Evolutionary conservation across 2,329 filamentous ascomycete genomes (phyloP).

Genomic region (Lasiodiplodia hormozganensis): DNA sequence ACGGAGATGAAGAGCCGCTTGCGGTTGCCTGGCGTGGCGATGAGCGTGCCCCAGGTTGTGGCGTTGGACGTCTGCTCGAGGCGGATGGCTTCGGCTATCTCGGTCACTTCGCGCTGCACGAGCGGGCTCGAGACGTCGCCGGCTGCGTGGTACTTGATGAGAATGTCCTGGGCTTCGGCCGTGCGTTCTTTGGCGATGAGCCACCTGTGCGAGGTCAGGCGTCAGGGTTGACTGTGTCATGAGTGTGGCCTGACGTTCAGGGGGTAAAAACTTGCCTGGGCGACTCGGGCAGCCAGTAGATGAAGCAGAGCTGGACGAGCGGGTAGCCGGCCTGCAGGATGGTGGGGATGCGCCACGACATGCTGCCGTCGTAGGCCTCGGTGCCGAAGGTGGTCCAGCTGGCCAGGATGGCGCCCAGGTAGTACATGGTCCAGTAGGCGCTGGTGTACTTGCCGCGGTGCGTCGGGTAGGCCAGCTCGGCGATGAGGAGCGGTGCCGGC

Average conservation of each 20-base stretch:
- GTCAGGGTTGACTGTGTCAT: background rate
- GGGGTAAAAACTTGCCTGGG: conserved; percentile 60
- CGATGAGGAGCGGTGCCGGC: conserved; percentile 39
- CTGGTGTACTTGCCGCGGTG: conserved; percentile 40
- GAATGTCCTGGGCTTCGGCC: conserved; percentile 60
- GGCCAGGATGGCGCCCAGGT: conserved; percentile 51
- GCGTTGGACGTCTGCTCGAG: conserved; percentile 16
- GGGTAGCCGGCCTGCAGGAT: conserved; percentile 60
- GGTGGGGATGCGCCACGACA: conserved; percentile 61
- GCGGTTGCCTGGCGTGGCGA: conserved; percentile 54
- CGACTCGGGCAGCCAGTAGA: conserved; percentile 60
- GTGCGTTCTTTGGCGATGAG: conserved; percentile 60
- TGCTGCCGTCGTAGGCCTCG: conserved; percentile 48
- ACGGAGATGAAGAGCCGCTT: conserved; percentile 62
- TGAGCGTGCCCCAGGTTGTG: conserved; percentile 22
- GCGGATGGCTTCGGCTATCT: conserved; percentile 5
- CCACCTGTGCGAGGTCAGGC: conserved; percentile 53
- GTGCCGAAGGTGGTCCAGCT: conserved; percentile 57
- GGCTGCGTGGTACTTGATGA: conserved; percentile 61
- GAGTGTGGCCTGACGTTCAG: conserved; percentile 33
- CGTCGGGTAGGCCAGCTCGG: conserved; percentile 41
- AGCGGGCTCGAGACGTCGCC: conserved; percentile 43
- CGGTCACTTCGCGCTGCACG: conserved; percentile 17
- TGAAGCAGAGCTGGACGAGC: conserved; percentile 50
- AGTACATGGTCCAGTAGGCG: conserved; percentile 33